Percentiles rank a stretch among this genome's conserved stretches.
These are phyloP conservation scores for Chaetomiaceae sp. DNA, from an alignment of 2,329 filamentous ascomycete species.

Conservation along the genomic window DNA sequence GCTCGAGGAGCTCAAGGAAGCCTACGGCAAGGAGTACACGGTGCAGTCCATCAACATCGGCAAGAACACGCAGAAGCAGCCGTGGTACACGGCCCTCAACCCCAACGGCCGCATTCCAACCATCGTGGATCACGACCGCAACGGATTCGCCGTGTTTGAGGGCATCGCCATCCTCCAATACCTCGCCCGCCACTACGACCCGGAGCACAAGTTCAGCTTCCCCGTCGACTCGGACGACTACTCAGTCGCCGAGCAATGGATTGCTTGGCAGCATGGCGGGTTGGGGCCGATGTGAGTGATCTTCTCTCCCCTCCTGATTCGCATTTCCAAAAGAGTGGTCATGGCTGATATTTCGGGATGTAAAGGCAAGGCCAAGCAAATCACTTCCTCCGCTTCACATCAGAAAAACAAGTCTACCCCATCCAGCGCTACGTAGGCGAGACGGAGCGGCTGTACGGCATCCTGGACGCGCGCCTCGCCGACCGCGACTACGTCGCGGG, in stretches of 20 bases:
- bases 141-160: conserved; percentile 65
- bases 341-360: too few relatives aligned
- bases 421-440: conserved; percentile 73
- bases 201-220: conserved; percentile 33
- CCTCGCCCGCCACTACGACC: conserved; percentile 37
- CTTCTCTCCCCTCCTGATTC: conserved; percentile 3
- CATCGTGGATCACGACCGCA: conserved; percentile 62
- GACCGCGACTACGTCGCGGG: conserved; percentile 52
- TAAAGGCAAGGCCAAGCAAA: conserved; percentile 63
- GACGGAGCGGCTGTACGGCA: conserved; percentile 66
- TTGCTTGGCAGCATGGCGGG: conserved; percentile 70
- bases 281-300: conserved; percentile 53
- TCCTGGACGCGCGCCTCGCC: conserved; percentile 63
- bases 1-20: conserved; percentile 63
- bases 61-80: conserved; percentile 62
- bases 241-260: conserved; percentile 53
- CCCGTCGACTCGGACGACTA: conserved; percentile 36
- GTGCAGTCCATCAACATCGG: conserved; percentile 55
- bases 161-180: conserved; percentile 70
- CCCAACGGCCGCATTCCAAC: conserved; percentile 64
- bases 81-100: conserved; percentile 59
- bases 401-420: conserved; percentile 63
- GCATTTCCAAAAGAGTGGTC: conserved; percentile 36
- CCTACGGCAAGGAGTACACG: conserved; percentile 58
- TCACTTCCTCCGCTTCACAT: conserved; percentile 67